phyloP scores from a whole-genome alignment of 2,329 filamentous ascomycete species.

The Anisogramma anomala region DNA sequence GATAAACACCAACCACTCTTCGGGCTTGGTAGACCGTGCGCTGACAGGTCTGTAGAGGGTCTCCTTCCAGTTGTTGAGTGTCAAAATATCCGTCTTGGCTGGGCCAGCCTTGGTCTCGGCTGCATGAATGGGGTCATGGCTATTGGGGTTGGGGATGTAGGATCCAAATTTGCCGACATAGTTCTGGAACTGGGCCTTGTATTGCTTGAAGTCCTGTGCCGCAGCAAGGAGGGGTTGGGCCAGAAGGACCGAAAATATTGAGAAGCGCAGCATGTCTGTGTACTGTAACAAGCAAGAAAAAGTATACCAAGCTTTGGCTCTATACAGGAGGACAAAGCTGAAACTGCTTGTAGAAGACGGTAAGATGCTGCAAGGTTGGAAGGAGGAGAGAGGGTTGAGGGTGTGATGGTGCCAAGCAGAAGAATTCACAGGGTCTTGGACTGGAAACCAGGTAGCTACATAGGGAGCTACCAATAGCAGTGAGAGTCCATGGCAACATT shows the following conservation, averaged over 20 bases:
- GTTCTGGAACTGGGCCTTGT: constrained; percentile 52
- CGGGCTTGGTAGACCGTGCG: constrained; percentile 46
- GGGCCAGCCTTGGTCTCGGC: constrained; percentile 39
- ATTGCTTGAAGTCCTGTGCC: constrained; percentile 42
- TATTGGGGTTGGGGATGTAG: constrained; percentile 31
- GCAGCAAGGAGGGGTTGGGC: constrained; percentile 45
- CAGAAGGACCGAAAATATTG: constrained; percentile 35
- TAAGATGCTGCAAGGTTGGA: background rate
- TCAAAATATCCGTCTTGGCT: constrained; percentile 45
- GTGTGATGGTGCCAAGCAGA: constrained; percentile 9
- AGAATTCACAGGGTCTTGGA: constrained; percentile 9
- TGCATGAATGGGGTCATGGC: constrained; percentile 29
- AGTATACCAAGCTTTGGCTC: background rate
- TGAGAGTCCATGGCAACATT: too few species aligned
- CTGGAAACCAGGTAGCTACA: background rate
- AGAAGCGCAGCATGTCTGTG: constrained; percentile 44
- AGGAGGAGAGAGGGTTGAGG: constrained; percentile 3
- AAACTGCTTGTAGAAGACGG: constrained; percentile 1
- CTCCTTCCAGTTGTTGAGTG: constrained; percentile 59
- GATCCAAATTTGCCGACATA: constrained; percentile 49
- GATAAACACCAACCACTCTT: constrained; percentile 66
- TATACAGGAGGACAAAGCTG: constrained; percentile 4
- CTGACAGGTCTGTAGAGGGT: constrained; percentile 52
- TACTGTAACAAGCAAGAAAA: background rate
- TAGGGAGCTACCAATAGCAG: background rate